These are phyloP conservation scores for Fusarium buxicola DNA, from an alignment of 2,329 filamentous ascomycete species.

Conservation along the genomic window DNA sequence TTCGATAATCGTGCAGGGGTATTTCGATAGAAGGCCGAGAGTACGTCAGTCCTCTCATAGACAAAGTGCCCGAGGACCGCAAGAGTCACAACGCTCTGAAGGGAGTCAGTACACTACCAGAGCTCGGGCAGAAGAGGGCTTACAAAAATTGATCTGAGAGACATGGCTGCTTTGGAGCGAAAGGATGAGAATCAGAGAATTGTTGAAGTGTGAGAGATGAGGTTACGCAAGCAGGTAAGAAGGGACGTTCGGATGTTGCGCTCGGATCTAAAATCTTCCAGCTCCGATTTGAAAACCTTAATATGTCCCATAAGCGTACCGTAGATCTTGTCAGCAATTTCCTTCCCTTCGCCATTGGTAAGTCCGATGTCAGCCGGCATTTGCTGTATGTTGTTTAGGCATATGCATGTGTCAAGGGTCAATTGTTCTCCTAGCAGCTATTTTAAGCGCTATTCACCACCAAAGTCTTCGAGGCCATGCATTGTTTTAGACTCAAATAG, in stretches of 20 bases:
- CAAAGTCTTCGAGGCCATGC: no score
- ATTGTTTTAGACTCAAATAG: no score
- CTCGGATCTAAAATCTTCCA: not conserved
- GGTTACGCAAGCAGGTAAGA: not conserved
- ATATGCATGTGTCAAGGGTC: no score
- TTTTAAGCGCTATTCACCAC: no score
- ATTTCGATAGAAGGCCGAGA: conserved; percentile 46
- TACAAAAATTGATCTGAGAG: conserved; percentile 19
- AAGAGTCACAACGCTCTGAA: conserved; percentile 18
- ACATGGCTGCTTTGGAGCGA: conserved; percentile 4
- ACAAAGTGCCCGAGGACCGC: conserved; percentile 21
- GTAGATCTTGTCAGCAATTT: not conserved
- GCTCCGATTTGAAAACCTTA: conserved; percentile 26
- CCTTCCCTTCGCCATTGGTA: no score
- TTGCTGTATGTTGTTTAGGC: no score
- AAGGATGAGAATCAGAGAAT: not conserved
- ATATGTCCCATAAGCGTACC: no score
- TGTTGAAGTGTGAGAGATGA: not conserved
- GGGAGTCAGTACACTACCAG: not conserved
- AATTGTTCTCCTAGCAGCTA: no score
- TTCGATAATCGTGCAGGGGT: conserved; percentile 45
- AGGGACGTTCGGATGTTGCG: not conserved
- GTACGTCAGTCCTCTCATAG: conserved; percentile 26
- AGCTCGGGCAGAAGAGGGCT: rapidly evolving
- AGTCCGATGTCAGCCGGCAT: no score